Evolutionary conservation across 2,329 filamentous ascomycete genomes (phyloP).

Genomic region (Talaromyces sp.): DNA sequence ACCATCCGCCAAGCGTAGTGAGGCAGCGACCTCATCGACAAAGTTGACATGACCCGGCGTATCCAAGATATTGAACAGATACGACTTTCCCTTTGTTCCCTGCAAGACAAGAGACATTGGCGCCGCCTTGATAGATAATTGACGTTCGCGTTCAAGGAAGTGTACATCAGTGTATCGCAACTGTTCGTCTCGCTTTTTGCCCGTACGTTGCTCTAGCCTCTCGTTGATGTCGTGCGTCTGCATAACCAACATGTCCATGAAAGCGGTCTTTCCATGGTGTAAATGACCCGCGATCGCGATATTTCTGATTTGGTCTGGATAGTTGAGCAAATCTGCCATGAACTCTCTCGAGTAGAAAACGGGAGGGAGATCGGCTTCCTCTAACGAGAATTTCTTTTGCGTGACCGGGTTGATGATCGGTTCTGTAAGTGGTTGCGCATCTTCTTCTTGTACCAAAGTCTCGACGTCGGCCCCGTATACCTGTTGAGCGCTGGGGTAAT

Average conservation of each 20-base stretch:
- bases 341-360: conserved; percentile 86
- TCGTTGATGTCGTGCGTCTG: conserved; percentile 88
- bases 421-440: conserved; percentile 85
- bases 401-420: conserved; percentile 92
- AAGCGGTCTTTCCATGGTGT: conserved; percentile 95
- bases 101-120: conserved; percentile 93
- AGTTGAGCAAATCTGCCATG: conserved; percentile 94
- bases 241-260: conserved; percentile 96
- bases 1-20: conserved; percentile 82
- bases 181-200: conserved; percentile 80
- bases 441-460: conserved; percentile 93
- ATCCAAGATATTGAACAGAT: conserved; percentile 90
- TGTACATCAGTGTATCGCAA: conserved; percentile 93
- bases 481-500: conserved; percentile 96
- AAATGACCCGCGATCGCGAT: conserved; percentile 87
- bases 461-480: conserved; percentile 93
- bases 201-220: conserved; percentile 73
- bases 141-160: conserved; percentile 80
- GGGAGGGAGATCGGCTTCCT: conserved; percentile 84
- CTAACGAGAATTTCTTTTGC: conserved; percentile 91
- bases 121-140: conserved; percentile 84
- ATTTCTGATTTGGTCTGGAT: conserved; percentile 89
- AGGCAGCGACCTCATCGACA: conserved; percentile 90
- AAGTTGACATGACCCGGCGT: conserved; percentile 98
- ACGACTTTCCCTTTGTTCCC: conserved; percentile 86